Evolutionary conservation across 768 basidiomycete genomes (phyloP).

Genomic region (Coprinopsis sp.): DNA sequence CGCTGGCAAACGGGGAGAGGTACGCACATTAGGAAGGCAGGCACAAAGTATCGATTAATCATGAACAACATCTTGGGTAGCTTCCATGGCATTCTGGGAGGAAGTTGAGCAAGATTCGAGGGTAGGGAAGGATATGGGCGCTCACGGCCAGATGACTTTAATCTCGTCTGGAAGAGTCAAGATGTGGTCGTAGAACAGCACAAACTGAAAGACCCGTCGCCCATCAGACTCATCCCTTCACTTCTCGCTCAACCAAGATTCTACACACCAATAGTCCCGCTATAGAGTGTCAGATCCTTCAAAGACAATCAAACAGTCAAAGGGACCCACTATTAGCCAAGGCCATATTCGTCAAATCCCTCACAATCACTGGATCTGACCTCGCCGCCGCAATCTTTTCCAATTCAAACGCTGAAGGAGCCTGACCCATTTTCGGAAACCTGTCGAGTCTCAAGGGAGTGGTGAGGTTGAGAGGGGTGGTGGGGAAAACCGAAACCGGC

Average conservation of each 20-base stretch:
- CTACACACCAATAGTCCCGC: neutral
- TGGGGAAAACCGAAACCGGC: neutral
- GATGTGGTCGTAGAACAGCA: constrained; percentile 1
- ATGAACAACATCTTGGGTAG: constrained; percentile 25
- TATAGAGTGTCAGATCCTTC: neutral
- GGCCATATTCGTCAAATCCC: neutral
- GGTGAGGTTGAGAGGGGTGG: neutral
- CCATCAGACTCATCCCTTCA: no score
- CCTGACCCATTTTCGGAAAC: neutral
- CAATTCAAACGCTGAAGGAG: neutral
- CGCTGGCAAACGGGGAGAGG: neutral
- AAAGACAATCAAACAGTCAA: neutral
- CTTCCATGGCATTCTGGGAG: constrained; percentile 21
- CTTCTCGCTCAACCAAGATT: no score
- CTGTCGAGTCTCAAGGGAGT: neutral
- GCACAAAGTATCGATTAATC: constrained; percentile 24
- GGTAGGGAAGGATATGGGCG: neutral
- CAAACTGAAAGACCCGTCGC: no score
- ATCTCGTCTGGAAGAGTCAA: constrained; percentile 1
- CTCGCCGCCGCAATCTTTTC: neutral
- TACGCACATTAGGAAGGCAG: constrained; percentile 25
- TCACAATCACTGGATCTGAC: neutral
- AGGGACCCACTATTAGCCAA: neutral
- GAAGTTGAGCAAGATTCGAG: neutral
- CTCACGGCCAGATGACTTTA: neutral